Evolutionary conservation across 192 early-diverging fungal genomes (phyloP), one percentile per base, ranked within the genome.

Genomic region (Entophlyctis luteolus): DNA sequence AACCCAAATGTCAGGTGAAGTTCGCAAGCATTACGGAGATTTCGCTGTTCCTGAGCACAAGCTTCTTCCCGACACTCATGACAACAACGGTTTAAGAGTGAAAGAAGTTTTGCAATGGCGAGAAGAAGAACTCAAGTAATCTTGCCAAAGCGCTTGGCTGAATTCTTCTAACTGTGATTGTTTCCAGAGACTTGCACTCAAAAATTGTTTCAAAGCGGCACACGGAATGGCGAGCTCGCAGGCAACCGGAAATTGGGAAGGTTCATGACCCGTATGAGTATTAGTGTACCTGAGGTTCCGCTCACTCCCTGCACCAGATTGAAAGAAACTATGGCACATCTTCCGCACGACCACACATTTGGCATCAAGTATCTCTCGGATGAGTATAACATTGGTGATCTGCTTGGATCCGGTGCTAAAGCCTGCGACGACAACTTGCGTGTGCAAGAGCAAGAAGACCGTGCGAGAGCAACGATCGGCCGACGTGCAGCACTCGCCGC

Each of bases 191-290:
- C 65, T 34, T 28, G 23, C 62, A 65, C 28, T 71, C 60, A 22
- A 53, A 48, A 67, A 27, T 75, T n/a, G 47, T 39, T 5, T 52
- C 63, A 3, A 74, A 73, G 34, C n/a, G 72, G 36, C 34, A 67
- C 16, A 33, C 67, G 23, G 69, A 75, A 3, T 77, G 59, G 48
- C 28, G 59, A 45, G 62, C 65, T 32, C 23, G 68, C 37, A 63
- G 63, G 5, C 67, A 69, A 33, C 66, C 66, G n/a, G 68, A 70
- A 57, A 35, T 77, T 20, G 75, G 72, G 16, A 65, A 65, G 32
- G 75, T 75, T 1, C 68, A 70, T 38, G 75, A 77, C 48, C 75
- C 75, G 75, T 77, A 66, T 34, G 56, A 48, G 29, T 45, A 8
- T 14, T n/a, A 33, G 20, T 71, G 10, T 18, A 58, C 10, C 4